Base-by-base conservation (phyloP, 768 basidiomycete species). In the Calocybe indica region DNA sequence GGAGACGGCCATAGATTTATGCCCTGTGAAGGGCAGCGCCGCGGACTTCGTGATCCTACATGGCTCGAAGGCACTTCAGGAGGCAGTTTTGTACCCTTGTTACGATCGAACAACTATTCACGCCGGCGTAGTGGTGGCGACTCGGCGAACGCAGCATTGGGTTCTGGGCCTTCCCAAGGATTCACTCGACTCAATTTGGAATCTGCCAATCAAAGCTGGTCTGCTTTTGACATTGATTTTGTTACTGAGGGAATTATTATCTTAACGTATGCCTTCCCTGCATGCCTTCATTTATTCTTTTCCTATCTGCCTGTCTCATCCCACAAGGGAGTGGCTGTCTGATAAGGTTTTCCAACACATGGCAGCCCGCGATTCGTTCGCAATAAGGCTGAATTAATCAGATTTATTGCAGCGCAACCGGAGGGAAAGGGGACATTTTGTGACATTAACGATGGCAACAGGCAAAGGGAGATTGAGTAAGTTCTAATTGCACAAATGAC, bases 11-110 rank as follows among this genome's bases (percentile, higher is more conserved):
- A 59, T 42, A 43, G 40, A 46, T 46, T 65, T 81, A 4, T 56
- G 65, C 37, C 68, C 73, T n/a, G 50, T 48, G 37, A 36, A 59
- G 37, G 75, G 72, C 14, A 71, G 73, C 53, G 64, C 61, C 14
- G 79, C 82, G 6, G 76, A 83, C 61, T 80, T 83, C 44, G 75
- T 83, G 28, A 64, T 84, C 46, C 63, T 84, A 45, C 80, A 80
- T 53, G 74, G 71, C 35, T 69, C 70, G 46, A 55, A 58, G 31
- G 59, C 65, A 15, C 57, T 78, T 44, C 74, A 71, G 52, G 66
- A 70, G 48, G 74, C 71, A 7, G 73, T 76, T 13, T 68, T 81
- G 32, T 69, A 71, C 54, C 80, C 82, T 5, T 51, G 58, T 42
- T 73, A 68, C 47, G 70, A 73, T 50, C 72, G 78, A 39, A 79